These are phyloP conservation scores for Tulasnella sp. DNA, from an alignment of 768 basidiomycete genomes.

Conservation along the genomic window DNA sequence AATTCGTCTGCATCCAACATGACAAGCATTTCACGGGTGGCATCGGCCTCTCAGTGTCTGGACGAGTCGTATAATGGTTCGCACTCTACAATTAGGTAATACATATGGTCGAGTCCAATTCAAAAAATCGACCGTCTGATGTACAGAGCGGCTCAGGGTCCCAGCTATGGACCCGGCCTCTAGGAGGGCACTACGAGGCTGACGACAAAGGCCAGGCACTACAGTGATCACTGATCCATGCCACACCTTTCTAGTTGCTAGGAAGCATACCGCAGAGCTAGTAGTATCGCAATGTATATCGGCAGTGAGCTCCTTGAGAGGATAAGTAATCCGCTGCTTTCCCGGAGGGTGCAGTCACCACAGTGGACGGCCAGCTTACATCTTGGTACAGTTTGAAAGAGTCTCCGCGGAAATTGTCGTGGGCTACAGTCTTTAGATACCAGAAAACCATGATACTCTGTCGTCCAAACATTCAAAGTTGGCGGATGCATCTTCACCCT, in stretches of 20 bases:
- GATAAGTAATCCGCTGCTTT: conserved; percentile 57
- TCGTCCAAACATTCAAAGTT: background rate
- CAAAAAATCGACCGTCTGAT: conserved; percentile 10
- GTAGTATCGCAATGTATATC: conserved; percentile 63
- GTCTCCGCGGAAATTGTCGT: conserved; percentile 59
- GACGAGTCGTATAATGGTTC: no score
- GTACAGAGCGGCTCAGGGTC: conserved; percentile 19
- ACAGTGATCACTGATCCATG: no score
- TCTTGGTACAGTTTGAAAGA: conserved; percentile 50
- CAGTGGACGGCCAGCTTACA: conserved; percentile 56
- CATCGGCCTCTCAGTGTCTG: no score
- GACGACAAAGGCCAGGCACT: no score
- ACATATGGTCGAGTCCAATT: conserved; percentile 1
- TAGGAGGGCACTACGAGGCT: no score
- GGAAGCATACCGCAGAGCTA: no score
- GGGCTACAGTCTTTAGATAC: conserved; percentile 34
- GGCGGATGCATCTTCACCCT: background rate
- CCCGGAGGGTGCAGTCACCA: conserved; percentile 60
- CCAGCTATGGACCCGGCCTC: conserved; percentile 21
- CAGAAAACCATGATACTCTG: background rate
- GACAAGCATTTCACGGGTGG: no score
- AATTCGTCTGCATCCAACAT: no score
- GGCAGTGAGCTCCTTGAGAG: conserved; percentile 55
- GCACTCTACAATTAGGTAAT: no score
- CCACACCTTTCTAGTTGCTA: no score